A percentile compares a stretch with the other conserved stretches of the same genome.
Conservation (phyloP, 2,329 filamentous ascomycete genomes). For the Curvularia sp. region DNA sequence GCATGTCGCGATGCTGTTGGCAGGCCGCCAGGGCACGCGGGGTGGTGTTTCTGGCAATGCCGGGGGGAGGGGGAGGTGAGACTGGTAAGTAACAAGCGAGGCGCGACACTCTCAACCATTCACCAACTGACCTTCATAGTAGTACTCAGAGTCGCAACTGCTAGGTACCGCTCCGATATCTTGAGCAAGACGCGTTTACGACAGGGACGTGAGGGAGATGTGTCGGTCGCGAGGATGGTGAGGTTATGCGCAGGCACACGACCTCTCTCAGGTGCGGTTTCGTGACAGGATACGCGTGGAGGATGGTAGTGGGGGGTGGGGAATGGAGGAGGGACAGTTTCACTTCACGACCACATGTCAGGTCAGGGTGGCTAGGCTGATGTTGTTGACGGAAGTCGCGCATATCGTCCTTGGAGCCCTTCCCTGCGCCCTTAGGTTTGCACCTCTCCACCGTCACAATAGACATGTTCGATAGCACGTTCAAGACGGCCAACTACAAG, state of each 20-base stretch:
- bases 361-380: conserved; percentile 29
- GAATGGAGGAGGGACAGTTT: conserved; percentile 33
- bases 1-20: conserved; percentile 16
- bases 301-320: conserved; percentile 36
- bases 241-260: conserved; percentile 34
- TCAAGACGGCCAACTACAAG: conserved; percentile 38
- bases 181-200: conserved; percentile 28
- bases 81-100: conserved; percentile 19
- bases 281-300: conserved; percentile 31
- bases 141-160: conserved; percentile 29
- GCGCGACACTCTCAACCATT: conserved; percentile 32
- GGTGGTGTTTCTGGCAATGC: conserved; percentile 11
- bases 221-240: conserved; percentile 14
- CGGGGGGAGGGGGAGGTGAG: conserved; percentile 10
- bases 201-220: conserved; percentile 24
- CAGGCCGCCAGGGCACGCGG: conserved; percentile 16
- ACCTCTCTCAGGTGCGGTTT: conserved; percentile 31
- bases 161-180: conserved; percentile 27
- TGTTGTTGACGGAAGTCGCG: conserved; percentile 21
- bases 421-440: conserved; percentile 27
- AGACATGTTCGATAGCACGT: conserved; percentile 38
- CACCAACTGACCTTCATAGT: conserved; percentile 50
- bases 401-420: conserved; percentile 28
- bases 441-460: conserved; percentile 30
- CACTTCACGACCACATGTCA: conserved; percentile 26